A percentile compares a stretch with the other conserved stretches of the same genome.
Evolutionary conservation across 2,329 filamentous ascomycete species (phyloP).

Genomic region (Nigrospora sphaerica): DNA sequence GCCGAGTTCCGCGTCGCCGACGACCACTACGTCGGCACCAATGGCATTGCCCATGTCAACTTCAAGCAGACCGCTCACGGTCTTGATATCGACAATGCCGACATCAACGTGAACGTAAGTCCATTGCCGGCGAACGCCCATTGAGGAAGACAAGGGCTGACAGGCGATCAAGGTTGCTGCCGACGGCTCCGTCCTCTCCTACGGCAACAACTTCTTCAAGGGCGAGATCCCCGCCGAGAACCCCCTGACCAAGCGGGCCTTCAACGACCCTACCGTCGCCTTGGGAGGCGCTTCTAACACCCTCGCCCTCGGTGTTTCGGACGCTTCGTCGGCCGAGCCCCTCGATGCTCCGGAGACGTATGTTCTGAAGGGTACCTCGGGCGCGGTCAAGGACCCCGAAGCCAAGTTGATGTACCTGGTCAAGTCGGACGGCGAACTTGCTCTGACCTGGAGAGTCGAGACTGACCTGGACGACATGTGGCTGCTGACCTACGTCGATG

Average conservation of each 20-base stretch:
- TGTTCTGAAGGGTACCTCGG: slow-evolving; percentile 38
- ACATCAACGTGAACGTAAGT: slow-evolving; percentile 54
- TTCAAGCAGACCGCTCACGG: slow-evolving; percentile 53
- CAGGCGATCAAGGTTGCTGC: slow-evolving; percentile 30
- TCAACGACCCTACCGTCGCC: slow-evolving; percentile 33
- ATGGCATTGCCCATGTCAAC: slow-evolving; percentile 50
- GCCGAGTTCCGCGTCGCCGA: slow-evolving; percentile 41
- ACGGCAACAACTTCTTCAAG: slow-evolving; percentile 40
- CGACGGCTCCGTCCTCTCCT: slow-evolving; percentile 50
- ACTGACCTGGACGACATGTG: slow-evolving; percentile 50
- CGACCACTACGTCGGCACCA: slow-evolving; percentile 47
- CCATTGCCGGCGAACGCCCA: background rate
- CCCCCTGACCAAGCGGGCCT: slow-evolving; percentile 31
- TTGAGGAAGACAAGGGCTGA: slow-evolving; percentile 4
- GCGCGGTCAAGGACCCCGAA: slow-evolving; percentile 43
- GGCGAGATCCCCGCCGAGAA: slow-evolving; percentile 32
- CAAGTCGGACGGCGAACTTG: slow-evolving; percentile 37
- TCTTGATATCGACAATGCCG: slow-evolving; percentile 53
- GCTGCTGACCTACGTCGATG: slow-evolving; percentile 53
- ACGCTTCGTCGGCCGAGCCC: slow-evolving; percentile 31
- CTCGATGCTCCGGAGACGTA: slow-evolving; percentile 28
- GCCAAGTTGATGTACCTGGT: slow-evolving; percentile 49
- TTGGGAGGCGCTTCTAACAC: slow-evolving; percentile 30
- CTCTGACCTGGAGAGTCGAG: slow-evolving; percentile 50
- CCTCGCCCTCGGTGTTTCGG: slow-evolving; percentile 32